Evolutionary conservation across 768 basidiomycete genomes (phyloP), one percentile per base, ranked within the genome.

Genomic region (Trametes villosa): DNA sequence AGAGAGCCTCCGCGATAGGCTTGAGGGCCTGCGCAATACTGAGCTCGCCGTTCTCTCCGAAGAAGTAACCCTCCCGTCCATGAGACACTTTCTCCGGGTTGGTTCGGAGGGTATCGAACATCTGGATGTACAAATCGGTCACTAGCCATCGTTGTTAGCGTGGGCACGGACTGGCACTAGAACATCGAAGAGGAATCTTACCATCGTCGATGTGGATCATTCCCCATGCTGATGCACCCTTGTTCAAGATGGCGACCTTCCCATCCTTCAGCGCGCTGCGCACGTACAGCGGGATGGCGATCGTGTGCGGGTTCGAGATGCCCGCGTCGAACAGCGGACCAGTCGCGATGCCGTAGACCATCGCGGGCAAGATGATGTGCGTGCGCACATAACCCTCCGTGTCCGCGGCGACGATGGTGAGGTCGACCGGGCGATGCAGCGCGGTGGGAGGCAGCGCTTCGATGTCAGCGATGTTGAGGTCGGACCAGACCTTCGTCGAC

Each of bases 291-390:
- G 82, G 83, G 18, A 87, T 78, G 53, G 82, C 81, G 8, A 74
- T 68, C 0, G 86, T 86, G 46, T 77, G 74, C 2, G 72, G 68
- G 60, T 87, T 84, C 42, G 82, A 77, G 31, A 88, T 75, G 11
- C 80, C 84, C 5, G 73, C 68, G 29, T 83, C 78, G 31, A 81
- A 79, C 27, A 88, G 45, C 79, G 73, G 47, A 80, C 86, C 64
- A 79, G 86, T 17, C 86, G 83, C 80, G 30, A 83, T 68, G 30
- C 84, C 87, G 60, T 81, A 89, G 24, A 91, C 83, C 0, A 83
- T 81, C 3, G 78, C 69, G 3, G 85, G 84, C 17, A 82, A 61
- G 49, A 86, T 64, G 56, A 86, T 80, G 66, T 83, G 82, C 1
- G 82, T 76, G 57, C 76, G 76, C 42, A 79, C 78, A 66, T 81